phyloP scores from a whole-genome alignment of 2,329 filamentous ascomycete genomes.

The Zymoseptoria crescenta region DNA sequence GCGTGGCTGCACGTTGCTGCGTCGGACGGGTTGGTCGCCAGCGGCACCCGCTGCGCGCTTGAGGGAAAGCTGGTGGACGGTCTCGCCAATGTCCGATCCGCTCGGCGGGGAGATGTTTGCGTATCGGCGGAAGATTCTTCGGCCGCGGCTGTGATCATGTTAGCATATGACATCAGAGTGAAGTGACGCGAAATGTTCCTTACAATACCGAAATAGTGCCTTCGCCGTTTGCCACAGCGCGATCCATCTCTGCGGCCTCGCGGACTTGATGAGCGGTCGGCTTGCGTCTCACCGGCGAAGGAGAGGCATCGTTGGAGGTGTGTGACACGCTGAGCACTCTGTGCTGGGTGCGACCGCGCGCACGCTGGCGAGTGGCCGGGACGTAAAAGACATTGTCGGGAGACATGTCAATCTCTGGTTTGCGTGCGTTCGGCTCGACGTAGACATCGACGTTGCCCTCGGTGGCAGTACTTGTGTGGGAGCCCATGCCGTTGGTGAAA shows the following conservation, averaged over 20 bases:
- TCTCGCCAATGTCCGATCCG: slow-evolving; percentile 28
- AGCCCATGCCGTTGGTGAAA: slow-evolving; percentile 41
- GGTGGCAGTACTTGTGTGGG: slow-evolving; percentile 26
- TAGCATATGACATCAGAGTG: slow-evolving; percentile 12
- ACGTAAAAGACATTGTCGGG: slow-evolving; percentile 66
- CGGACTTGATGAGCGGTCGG: slow-evolving; percentile 47
- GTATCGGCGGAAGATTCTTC: slow-evolving; percentile 68
- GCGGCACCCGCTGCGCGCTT: slow-evolving; percentile 33
- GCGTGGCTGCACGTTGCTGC: slow-evolving; percentile 63
- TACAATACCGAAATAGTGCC: slow-evolving; percentile 73
- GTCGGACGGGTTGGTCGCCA: slow-evolving; percentile 48
- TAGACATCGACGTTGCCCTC: slow-evolving; percentile 50
- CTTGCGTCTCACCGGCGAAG: neutral
- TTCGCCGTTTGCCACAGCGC: slow-evolving; percentile 57
- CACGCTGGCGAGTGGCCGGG: slow-evolving; percentile 16
- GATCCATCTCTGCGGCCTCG: slow-evolving; percentile 47
- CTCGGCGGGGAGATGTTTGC: slow-evolving; percentile 25
- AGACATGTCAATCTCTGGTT: slow-evolving; percentile 60
- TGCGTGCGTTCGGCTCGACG: slow-evolving; percentile 68
- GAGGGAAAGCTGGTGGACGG: slow-evolving; percentile 21
- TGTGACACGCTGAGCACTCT: neutral
- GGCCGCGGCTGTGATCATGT: slow-evolving; percentile 57
- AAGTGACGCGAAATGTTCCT: slow-evolving; percentile 35
- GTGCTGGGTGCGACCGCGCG: neutral
- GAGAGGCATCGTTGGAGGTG: neutral